Evolutionary conservation across 805 yeast species (phyloP).

Genomic region (Myxozyma melibiosi): DNA sequence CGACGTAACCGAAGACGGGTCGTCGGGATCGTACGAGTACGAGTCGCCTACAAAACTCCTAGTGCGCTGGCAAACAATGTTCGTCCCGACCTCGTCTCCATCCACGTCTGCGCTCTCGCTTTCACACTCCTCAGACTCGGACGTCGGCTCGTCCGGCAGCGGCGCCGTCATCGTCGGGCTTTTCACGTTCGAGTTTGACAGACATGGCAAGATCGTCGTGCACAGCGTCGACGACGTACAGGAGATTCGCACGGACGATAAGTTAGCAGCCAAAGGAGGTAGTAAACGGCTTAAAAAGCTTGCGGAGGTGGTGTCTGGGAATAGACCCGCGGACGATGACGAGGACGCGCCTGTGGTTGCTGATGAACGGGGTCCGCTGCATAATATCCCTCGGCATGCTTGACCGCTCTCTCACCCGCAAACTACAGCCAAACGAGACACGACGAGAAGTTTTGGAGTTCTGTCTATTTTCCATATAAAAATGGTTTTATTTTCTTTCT

Average conservation of each 20-base stretch:
- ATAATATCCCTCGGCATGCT: constrained; percentile 18
- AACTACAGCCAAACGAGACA: no score
- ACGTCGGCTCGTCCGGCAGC: neutral
- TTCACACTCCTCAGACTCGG: neutral
- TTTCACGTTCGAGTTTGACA: constrained; percentile 31
- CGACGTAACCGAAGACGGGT: neutral
- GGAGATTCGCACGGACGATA: constrained; percentile 19
- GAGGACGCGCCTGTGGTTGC: constrained; percentile 20
- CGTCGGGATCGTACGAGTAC: neutral
- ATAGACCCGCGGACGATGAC: constrained; percentile 7
- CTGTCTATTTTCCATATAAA: no score
- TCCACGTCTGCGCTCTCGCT: no score
- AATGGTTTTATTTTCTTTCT: no score
- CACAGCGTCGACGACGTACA: constrained; percentile 31
- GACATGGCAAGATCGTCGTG: constrained; percentile 22
- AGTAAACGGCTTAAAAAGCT: constrained; percentile 13
- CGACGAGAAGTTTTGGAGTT: no score
- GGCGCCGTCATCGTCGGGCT: constrained; percentile 26
- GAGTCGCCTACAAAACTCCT: constrained; percentile 20
- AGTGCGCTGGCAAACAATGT: constrained; percentile 28
- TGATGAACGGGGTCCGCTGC: constrained; percentile 5
- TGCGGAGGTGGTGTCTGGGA: constrained; percentile 15
- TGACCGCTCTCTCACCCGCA: no score
- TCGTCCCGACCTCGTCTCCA: constrained; percentile 11
- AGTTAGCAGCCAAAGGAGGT: neutral